These are phyloP conservation scores for Xylariaceae sp. DNA, from an alignment of 2,329 filamentous ascomycete genomes.

Conservation along the genomic window DNA sequence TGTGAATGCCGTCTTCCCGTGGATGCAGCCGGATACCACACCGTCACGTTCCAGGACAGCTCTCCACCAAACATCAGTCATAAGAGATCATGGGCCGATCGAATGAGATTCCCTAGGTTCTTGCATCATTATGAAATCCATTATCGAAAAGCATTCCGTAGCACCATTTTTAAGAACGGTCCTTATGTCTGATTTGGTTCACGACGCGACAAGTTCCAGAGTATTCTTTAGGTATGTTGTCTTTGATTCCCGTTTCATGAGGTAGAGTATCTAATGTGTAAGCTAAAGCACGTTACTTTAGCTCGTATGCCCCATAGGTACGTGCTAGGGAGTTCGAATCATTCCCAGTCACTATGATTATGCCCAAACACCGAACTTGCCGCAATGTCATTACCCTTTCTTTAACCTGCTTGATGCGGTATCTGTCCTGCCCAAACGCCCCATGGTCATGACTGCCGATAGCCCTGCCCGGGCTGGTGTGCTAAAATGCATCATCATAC, in stretches of 20 bases:
- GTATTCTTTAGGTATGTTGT: neutral
- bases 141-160: too few relatives aligned
- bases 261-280: neutral
- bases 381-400: neutral
- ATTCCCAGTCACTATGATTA: neutral
- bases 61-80: too few relatives aligned
- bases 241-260: neutral
- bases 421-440: conserved; percentile 1
- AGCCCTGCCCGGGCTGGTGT: neutral
- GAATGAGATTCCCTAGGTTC: too few relatives aligned
- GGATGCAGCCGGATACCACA: too few relatives aligned
- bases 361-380: neutral
- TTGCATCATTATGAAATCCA: too few relatives aligned
- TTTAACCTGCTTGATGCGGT: neutral
- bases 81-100: too few relatives aligned
- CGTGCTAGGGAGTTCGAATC: neutral
- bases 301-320: neutral
- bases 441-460: neutral
- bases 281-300: neutral
- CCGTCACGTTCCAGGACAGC: too few relatives aligned
- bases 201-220: neutral
- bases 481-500: conserved; percentile 2
- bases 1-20: too few relatives aligned
- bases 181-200: neutral
- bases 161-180: too few relatives aligned